Evolutionary conservation across 306 rosid genomes (phyloP).

Genomic region (Fragaria vesca): DNA sequence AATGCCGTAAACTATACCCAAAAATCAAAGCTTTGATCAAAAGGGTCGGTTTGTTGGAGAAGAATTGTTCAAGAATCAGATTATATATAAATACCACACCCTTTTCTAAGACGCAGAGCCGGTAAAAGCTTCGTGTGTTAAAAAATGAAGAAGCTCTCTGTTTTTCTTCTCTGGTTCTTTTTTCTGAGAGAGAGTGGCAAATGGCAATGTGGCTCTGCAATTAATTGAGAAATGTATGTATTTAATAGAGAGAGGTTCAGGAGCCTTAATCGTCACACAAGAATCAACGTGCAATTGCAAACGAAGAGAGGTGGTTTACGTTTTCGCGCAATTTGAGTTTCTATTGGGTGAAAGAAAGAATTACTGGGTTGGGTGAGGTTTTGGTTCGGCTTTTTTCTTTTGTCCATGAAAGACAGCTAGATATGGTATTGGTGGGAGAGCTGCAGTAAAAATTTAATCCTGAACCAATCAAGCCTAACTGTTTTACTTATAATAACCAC

Average conservation of each 20-base stretch:
- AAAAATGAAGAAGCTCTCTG: not conserved
- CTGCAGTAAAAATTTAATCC: not conserved
- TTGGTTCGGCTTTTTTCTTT: not conserved
- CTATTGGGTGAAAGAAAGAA: not conserved
- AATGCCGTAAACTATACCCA: not conserved
- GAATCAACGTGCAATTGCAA: not conserved
- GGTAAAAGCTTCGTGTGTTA: not conserved
- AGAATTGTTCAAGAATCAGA: constrained; percentile 4
- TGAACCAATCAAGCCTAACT: not conserved
- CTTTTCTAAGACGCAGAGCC: not conserved
- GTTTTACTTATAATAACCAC: not conserved
- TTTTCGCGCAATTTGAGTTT: not conserved
- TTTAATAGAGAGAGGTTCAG: not conserved
- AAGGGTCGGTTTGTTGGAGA: not conserved
- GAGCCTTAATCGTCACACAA: not conserved
- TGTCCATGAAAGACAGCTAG: not conserved
- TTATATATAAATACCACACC: not conserved
- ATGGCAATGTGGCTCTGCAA: not conserved
- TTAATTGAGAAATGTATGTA: not conserved
- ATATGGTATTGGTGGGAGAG: not conserved
- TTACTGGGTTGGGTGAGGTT: not conserved
- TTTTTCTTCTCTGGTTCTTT: not conserved
- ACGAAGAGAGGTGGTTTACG: not conserved
- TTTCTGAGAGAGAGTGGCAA: not conserved
- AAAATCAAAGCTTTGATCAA: not conserved